Conservation (phyloP, 2,329 filamentous ascomycete genomes). For the Aspergillus chevalieri region DNA sequence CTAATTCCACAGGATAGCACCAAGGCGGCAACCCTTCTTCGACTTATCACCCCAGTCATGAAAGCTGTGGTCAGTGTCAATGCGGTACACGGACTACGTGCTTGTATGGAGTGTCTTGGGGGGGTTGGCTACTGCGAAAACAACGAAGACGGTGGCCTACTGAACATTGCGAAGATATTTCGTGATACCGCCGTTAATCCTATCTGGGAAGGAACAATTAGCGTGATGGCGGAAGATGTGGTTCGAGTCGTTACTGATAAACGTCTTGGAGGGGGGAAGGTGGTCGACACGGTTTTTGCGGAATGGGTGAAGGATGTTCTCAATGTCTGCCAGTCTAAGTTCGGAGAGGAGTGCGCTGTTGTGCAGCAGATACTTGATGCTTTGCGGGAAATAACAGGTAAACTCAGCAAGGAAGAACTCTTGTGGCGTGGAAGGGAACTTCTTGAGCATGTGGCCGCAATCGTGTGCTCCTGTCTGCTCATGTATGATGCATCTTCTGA, state of each 20-base stretch:
- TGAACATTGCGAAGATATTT: constrained; percentile 61
- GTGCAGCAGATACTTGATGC: neutral
- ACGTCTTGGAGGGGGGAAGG: constrained; percentile 1
- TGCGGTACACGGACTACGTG: constrained; percentile 12
- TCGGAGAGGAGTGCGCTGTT: neutral
- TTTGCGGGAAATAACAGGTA: neutral
- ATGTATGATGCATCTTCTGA: constrained; percentile 29
- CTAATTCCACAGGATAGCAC: neutral
- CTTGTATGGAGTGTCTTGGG: constrained; percentile 25
- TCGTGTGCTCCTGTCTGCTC: constrained; percentile 27
- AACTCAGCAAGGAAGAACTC: constrained; percentile 21
- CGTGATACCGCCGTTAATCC: constrained; percentile 58
- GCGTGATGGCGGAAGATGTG: constrained; percentile 55
- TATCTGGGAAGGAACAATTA: constrained; percentile 68
- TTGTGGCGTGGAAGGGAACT: constrained; percentile 23
- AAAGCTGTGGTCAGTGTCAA: constrained; percentile 17
- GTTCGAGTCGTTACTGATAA: constrained; percentile 36
- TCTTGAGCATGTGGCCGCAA: constrained; percentile 24
- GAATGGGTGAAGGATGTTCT: neutral
- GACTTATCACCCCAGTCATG: constrained; percentile 22
- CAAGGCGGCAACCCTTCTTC: constrained; percentile 11
- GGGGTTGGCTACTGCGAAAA: constrained; percentile 25
- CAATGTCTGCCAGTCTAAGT: neutral
- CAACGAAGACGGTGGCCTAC: constrained; percentile 44
- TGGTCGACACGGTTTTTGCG: neutral